These are phyloP conservation scores for Bremia lactucae DNA, from an alignment of 352 stramenopile species.

Conservation along the genomic window DNA sequence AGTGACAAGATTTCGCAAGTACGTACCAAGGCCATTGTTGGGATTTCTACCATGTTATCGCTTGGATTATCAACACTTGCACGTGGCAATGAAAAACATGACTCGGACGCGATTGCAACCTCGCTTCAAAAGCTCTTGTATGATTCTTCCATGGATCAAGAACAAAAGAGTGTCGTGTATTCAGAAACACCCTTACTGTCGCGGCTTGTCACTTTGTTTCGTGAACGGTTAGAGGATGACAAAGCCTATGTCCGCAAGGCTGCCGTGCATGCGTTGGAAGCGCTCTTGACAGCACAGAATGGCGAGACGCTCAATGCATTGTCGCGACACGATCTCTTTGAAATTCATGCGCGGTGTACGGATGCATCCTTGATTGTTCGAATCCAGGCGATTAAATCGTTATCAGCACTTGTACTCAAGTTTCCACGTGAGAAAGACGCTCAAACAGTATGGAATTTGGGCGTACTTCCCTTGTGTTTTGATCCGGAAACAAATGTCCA, in stretches of 20 bases:
- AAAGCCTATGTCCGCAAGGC: conserved; percentile 78
- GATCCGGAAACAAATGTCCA: conserved; percentile 74
- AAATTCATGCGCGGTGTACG: conserved; percentile 67
- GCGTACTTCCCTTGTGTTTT: conserved; percentile 70
- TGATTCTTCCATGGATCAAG: conserved; percentile 12
- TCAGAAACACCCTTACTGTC: conserved; percentile 52
- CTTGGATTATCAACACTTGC: conserved; percentile 34
- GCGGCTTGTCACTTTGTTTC: conserved; percentile 59
- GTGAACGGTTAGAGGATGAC: conserved; percentile 61
- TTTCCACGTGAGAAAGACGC: conserved; percentile 58
- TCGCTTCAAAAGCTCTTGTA: conserved; percentile 52
- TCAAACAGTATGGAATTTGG: conserved; percentile 76
- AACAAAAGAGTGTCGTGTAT: conserved; percentile 19
- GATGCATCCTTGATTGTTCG: conserved; percentile 70
- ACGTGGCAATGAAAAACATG: conserved; percentile 8
- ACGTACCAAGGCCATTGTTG: conserved; percentile 70
- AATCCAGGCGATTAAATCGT: conserved; percentile 72
- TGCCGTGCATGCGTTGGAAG: conserved; percentile 68
- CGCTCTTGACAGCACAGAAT: conserved; percentile 45
- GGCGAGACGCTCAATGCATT: conserved; percentile 32
- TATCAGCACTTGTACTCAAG: conserved; percentile 64
- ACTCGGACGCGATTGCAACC: conserved; percentile 27
- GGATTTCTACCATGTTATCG: conserved; percentile 52
- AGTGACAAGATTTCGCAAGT: conserved; percentile 72
- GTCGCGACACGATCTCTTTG: conserved; percentile 53